phyloP scores from a whole-genome alignment of 768 basidiomycete genomes.

The Amanita jacksonii region DNA sequence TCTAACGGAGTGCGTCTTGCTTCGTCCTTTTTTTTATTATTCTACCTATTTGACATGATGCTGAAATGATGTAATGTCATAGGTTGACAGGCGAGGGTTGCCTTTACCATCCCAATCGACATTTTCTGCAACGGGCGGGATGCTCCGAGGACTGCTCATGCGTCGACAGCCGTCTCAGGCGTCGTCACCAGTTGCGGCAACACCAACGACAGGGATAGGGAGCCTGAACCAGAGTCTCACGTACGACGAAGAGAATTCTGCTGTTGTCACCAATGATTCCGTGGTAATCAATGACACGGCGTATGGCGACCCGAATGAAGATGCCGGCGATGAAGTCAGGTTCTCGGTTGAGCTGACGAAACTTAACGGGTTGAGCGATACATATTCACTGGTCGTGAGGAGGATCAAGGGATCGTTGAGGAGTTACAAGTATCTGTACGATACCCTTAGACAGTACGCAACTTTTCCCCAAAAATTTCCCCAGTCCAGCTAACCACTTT shows the following conservation, averaged over 20 bases:
- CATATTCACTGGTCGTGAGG: slow-evolving; percentile 87
- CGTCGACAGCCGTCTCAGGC: slow-evolving; percentile 86
- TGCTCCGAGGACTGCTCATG: slow-evolving; percentile 84
- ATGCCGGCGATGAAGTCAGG: slow-evolving; percentile 91
- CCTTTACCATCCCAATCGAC: slow-evolving; percentile 73
- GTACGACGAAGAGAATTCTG: slow-evolving; percentile 39
- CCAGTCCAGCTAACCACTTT: slow-evolving; percentile 5
- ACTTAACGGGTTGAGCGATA: slow-evolving; percentile 81
- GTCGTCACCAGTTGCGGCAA: slow-evolving; percentile 24
- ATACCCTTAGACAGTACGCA: slow-evolving; percentile 77
- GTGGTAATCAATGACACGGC: slow-evolving; percentile 39
- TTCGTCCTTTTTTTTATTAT: neutral
- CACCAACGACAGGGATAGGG: slow-evolving; percentile 31
- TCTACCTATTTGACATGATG: neutral
- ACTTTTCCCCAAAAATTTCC: slow-evolving; percentile 5
- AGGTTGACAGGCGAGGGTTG: slow-evolving; percentile 87
- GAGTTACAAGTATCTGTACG: slow-evolving; percentile 90
- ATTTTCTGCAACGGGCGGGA: slow-evolving; percentile 60
- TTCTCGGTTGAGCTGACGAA: slow-evolving; percentile 93
- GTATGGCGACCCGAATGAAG: slow-evolving; percentile 75
- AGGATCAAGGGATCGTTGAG: slow-evolving; percentile 86
- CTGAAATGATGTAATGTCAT: no score
- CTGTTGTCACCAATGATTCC: slow-evolving; percentile 35
- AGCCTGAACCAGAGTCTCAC: slow-evolving; percentile 14
- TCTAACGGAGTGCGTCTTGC: slow-evolving; percentile 73